phyloP scores from a whole-genome alignment of 345 rosid genomes.

The Melastoma malabathricum region DNA sequence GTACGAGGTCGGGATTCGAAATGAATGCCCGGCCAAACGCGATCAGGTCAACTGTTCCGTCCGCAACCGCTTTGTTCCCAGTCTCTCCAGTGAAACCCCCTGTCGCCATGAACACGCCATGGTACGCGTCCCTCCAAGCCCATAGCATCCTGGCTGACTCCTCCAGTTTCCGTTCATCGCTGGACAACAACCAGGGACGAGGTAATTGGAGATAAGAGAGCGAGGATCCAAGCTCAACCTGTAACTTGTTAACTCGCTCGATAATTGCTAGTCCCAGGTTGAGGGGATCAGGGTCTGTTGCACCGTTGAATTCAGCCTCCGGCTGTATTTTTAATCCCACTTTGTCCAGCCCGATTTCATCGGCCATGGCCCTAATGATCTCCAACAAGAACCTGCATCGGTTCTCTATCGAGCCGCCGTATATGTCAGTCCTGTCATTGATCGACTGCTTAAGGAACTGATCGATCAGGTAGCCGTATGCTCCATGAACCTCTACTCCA shows the following conservation, averaged over 20 bases:
- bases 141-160: background rate
- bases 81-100: constrained; percentile 2
- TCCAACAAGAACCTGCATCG: constrained; percentile 9
- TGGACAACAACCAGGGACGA: background rate
- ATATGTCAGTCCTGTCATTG: constrained; percentile 7
- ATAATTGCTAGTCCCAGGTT: background rate
- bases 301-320: background rate
- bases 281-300: constrained; percentile 4
- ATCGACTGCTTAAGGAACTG: constrained; percentile 11
- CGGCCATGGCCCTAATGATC: background rate
- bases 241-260: constrained; percentile 4
- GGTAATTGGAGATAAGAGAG: constrained; percentile 8
- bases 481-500: constrained; percentile 10
- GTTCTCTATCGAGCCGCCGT: constrained; percentile 6
- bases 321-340: constrained; percentile 5
- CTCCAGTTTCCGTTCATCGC: too few relatives aligned
- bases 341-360: background rate
- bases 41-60: constrained; percentile 2
- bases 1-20: constrained; percentile 10
- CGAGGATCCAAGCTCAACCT: background rate
- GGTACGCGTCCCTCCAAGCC: constrained; percentile 4
- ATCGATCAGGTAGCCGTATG: constrained; percentile 10
- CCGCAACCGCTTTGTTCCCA: constrained; percentile 1
- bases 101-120: constrained; percentile 4
- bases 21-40: constrained; percentile 5